Evolutionary conservation across 306 rosid genomes (phyloP), one percentile per base, ranked within the genome.

Genomic region (Lathyrus sativus): DNA sequence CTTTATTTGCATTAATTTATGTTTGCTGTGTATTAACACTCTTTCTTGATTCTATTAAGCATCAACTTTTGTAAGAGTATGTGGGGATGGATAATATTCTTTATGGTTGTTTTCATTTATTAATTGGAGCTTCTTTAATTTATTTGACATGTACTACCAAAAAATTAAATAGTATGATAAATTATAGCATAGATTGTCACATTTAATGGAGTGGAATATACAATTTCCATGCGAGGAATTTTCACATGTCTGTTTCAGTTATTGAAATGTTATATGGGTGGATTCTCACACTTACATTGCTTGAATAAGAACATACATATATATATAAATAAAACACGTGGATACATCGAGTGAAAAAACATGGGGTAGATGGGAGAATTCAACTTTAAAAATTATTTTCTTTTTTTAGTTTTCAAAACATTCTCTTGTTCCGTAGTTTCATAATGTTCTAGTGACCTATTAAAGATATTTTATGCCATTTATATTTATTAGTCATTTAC

Each of bases 1-100:
- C 63, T 73, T 67, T 68, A 51, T 44, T 54, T 45, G 33, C 72
- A 63, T 74, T 74, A 62, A 68, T 53, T 67, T 60, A 70, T 70
- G 64, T 7, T 17, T 24, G 18, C 17, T 57, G 63, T 57, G 62
- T 18, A 12, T 60, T 17, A 39, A 62, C 67, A 39, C 6, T 62
- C 3, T 48, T 39, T 19, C 67, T 62, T 39, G 67, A 62, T 62
- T 7, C 65, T 43, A 67, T 78, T 17, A 72, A 18, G 59, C 43
- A 67, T 78, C 18, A 72, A 18, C 5, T 50, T 45, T 59, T 58
- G 14, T 45, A 57, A 37, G 48, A 18, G 72, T 38, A 31, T 4
- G 17, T 22, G 43, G 45, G 55, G 74, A 39, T 13, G 65, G 15
- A 66, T 57, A 65, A 57, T 65, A 18, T 17, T 57, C 56, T 37